Evolutionary conservation across 2,329 filamentous ascomycete genomes (phyloP).

Genomic region (Myotisia sp.): DNA sequence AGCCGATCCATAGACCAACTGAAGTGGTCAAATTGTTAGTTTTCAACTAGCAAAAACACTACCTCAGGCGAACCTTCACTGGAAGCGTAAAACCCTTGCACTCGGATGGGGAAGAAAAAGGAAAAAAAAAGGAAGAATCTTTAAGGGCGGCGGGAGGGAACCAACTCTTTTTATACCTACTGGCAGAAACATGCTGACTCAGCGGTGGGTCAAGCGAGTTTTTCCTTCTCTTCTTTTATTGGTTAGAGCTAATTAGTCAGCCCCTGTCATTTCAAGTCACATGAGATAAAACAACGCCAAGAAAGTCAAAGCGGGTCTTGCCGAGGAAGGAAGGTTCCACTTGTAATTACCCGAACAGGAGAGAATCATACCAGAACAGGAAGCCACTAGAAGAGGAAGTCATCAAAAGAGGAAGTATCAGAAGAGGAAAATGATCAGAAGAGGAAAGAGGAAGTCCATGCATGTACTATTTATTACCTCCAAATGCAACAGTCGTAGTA

Average conservation of each 20-base stretch:
- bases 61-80: slow-evolving; percentile 75
- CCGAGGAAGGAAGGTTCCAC: neutral
- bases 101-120: slow-evolving; percentile 42
- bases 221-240: neutral
- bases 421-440: too few relatives aligned
- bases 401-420: neutral
- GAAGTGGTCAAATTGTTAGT: slow-evolving; percentile 61
- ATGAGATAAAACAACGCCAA: neutral
- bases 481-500: too few relatives aligned
- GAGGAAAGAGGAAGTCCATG: too few relatives aligned
- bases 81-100: slow-evolving; percentile 64
- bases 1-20: slow-evolving; percentile 52
- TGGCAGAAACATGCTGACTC: slow-evolving; percentile 2
- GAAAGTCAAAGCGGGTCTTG: neutral
- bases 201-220: slow-evolving; percentile 10
- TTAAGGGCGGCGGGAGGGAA: slow-evolving; percentile 3
- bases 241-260: neutral
- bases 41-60: slow-evolving; percentile 78
- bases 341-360: neutral
- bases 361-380: neutral
- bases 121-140: slow-evolving; percentile 17
- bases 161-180: slow-evolving; percentile 11
- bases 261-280: neutral
- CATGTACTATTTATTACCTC: too few relatives aligned
- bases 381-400: neutral